Conservation (phyloP, 1,284 basidiomycete species). For the Chondrostereum purpureum region DNA sequence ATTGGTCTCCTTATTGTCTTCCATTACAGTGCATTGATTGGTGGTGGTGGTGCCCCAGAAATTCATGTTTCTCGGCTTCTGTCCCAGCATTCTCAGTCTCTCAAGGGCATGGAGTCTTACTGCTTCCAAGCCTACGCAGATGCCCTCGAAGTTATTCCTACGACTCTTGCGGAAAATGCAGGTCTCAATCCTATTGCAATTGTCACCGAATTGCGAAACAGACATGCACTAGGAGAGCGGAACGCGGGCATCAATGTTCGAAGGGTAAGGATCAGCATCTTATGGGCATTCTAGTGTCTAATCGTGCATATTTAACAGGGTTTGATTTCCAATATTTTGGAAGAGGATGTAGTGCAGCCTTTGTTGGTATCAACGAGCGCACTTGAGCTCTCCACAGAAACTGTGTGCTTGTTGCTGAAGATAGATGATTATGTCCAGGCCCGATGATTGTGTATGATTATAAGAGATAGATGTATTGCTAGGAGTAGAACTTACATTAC, state of each 20-base stretch:
- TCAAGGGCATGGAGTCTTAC: constrained; percentile 98
- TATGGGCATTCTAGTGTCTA: neutral
- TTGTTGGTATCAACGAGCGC: constrained; percentile 94
- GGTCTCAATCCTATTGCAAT: constrained; percentile 98
- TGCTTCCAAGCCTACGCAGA: constrained; percentile 99
- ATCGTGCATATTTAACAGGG: constrained; percentile 46
- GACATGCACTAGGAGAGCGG: constrained; percentile 91
- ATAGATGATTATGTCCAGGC: constrained; percentile 94
- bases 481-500: neutral
- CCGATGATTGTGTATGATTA: too few relatives aligned
- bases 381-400: constrained; percentile 93
- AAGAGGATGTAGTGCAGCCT: constrained; percentile 97
- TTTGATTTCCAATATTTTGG: constrained; percentile 91
- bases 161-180: constrained; percentile 97
- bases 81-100: constrained; percentile 86
- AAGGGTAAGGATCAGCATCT: constrained; percentile 54
- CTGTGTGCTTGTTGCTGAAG: constrained; percentile 92
- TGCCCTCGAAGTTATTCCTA: constrained; percentile 96
- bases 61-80: constrained; percentile 95
- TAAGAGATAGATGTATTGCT: neutral
- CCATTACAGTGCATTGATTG: constrained; percentile 77
- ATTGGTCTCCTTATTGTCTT: constrained; percentile 12
- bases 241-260: constrained; percentile 98
- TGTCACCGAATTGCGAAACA: constrained; percentile 95
- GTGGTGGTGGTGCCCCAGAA: constrained; percentile 96